A percentile compares a stretch with the other conserved stretches of the same genome.
phyloP scores from a whole-genome alignment of 768 basidiomycete species.

The Cystoderma amianthinum region DNA sequence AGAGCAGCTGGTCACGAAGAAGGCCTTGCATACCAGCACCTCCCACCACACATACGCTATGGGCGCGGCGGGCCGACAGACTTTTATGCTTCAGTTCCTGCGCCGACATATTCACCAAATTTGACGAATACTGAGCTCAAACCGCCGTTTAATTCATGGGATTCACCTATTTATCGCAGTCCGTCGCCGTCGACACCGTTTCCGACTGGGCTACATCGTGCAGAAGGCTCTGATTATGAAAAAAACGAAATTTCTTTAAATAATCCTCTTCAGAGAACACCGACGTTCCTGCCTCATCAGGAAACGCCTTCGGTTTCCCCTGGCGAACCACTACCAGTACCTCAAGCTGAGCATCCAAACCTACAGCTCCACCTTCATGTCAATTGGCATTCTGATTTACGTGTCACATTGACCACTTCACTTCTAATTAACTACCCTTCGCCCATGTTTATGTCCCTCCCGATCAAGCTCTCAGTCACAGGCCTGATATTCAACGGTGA shows the following conservation, averaged over 20 bases:
- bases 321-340: slow-evolving; percentile 11
- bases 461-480: slow-evolving; percentile 89
- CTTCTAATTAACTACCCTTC: slow-evolving; percentile 97
- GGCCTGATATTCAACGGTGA: slow-evolving; percentile 85
- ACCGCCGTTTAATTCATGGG: slow-evolving; percentile 17
- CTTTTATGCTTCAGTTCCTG: slow-evolving; percentile 33
- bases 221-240: background rate
- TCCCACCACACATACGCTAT: slow-evolving; percentile 70
- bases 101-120: slow-evolving; percentile 28
- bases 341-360: slow-evolving; percentile 44
- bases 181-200: slow-evolving; percentile 27
- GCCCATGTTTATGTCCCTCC: slow-evolving; percentile 93
- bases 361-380: slow-evolving; percentile 86
- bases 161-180: slow-evolving; percentile 22
- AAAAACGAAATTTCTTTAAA: background rate
- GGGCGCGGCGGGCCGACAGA: slow-evolving; percentile 38
- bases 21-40: slow-evolving; percentile 56
- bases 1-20: slow-evolving; percentile 50
- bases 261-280: background rate
- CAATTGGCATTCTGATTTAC: slow-evolving; percentile 82
- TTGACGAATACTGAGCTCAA: slow-evolving; percentile 29
- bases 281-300: background rate
- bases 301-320: slow-evolving; percentile 4
- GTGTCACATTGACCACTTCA: slow-evolving; percentile 85
- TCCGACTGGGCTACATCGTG: slow-evolving; percentile 12